Base-by-base conservation (phyloP, 192 early-diverging fungal species). In the Coemansia sp. region DNA sequence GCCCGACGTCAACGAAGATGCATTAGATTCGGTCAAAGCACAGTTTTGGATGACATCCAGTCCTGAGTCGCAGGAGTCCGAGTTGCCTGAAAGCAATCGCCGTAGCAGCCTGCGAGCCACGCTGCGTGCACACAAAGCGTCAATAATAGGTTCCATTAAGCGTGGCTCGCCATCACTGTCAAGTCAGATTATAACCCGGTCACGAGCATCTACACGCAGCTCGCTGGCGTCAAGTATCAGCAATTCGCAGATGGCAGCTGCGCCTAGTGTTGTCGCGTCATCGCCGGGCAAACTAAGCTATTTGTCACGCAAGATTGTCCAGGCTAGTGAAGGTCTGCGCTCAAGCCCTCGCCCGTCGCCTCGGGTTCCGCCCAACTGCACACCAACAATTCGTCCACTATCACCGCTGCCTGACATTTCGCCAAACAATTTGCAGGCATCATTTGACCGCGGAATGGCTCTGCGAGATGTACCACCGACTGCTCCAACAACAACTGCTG, bases 401-500 rank as follows among this genome's bases (percentile, higher is more conserved):
- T 70, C 76, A 38, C 76, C 76, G 2, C 25, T 79, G 27, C 76
- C 76, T 7, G 39, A 60, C 11, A 79, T 79, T 7, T 73, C 67
- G 54, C 76, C 76, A 38, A 79, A 79, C 54, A 79, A 79, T 45
- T 65, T 79, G n/a, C 67, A 79, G 48, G 76, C 76, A 2, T 79
- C 76, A 11, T 73, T 79, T 60, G 76, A 79, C 59, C 71, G 76
- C 32, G 58, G 76, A 35, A 67, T 73, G 56, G 70, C 71, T 11
- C 47, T 79, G 27, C 60, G 66, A 23, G 66, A 69, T n/a, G 41
- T 45, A 45, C 41, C 41, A 5, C 32, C 32, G 32, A 35, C 6
- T 35, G 41, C 41, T n/a, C 41, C 41, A 45, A n/a, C 4, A 43
- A 15, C 12, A 14, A 3, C 41, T n/a, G 41, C 41, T 15, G 41